Evolutionary conservation across 2,329 filamentous ascomycete genomes (phyloP).

Genomic region (Colletotrichum chlorophyti): DNA sequence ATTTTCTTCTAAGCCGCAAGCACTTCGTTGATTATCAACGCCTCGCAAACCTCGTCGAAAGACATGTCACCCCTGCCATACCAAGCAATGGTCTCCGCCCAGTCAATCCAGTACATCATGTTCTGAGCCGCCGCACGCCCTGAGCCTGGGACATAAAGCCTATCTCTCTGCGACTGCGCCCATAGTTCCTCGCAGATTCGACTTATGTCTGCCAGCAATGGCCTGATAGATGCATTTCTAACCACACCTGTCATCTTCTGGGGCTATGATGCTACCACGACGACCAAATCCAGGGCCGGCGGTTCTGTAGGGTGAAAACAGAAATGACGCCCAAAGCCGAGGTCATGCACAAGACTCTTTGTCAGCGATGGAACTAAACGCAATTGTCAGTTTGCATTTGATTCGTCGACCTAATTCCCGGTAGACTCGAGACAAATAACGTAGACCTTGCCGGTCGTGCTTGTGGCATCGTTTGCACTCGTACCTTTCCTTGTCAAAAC

Average conservation of each 20-base stretch:
- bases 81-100: slow-evolving; percentile 36
- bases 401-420: slow-evolving; percentile 31
- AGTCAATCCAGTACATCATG: slow-evolving; percentile 38
- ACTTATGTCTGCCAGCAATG: slow-evolving; percentile 38
- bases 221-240: slow-evolving; percentile 29
- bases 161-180: slow-evolving; percentile 37
- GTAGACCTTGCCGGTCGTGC: slow-evolving; percentile 29
- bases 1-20: slow-evolving; percentile 33
- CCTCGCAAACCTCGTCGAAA: neutral
- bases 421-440: slow-evolving; percentile 33
- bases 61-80: neutral
- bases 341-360: too few species aligned
- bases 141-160: slow-evolving; percentile 36
- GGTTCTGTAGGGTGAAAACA: neutral
- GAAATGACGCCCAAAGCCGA: neutral
- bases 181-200: slow-evolving; percentile 39
- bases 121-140: slow-evolving; percentile 37
- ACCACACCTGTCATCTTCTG: neutral
- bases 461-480: too few species aligned
- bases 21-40: neutral
- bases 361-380: too few species aligned
- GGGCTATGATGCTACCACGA: neutral
- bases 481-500: neutral
- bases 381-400: slow-evolving; percentile 28
- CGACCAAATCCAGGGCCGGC: neutral